Base-by-base conservation (phyloP, 2,329 filamentous ascomycete species). In the Alternaria brassicae region DNA sequence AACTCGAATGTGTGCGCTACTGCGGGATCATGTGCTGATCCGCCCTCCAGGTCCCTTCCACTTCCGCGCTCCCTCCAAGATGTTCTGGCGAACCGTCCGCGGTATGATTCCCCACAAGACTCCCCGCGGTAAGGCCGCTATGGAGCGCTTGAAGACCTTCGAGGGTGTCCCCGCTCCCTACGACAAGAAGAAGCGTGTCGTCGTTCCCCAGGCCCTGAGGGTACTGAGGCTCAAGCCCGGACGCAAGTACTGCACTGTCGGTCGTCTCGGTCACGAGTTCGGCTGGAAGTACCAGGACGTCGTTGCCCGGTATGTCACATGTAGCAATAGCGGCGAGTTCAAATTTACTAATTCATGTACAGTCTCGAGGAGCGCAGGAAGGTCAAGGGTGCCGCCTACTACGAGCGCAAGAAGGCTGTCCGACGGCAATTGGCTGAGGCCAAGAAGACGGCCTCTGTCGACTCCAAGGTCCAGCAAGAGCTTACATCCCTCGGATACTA, bases 81-180 rank as follows among this genome's bases (percentile, higher is more conserved):
- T 99, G 88, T 97, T 99, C 91, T 99, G 97, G 91, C 97, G 97
- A 91, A 93, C 95, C 81, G 92, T 99, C 85, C 94, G 95, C 83
- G 95, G 95, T 83, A 99, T 99, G 95, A 96, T 99, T 75, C 95
- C 95, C 80, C 95, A 99, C 92, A 99, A 99, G 92, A 99, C 95
- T 75, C 89, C 95, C 82, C 94, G 95, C 81, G 95, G 95, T 85
- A 91, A 92, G 77, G 94, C 94, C 78, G 95, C 95, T 77, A 84
- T 99, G 81, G 93, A 98, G 89, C 91, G 95, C 84, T 91, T 99
- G 75, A 99, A 99, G 93, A 93, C 96, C 82, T 99, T 98, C 83
- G 95, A 99, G 91, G 95, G 95, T 88, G 89, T 99, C 71, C 95
- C 95, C 79, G 92, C 94, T 80, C 95, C 95, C 80, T 99, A 98